Conservation (phyloP, 2,329 filamentous ascomycete species). For the Diaporthe sp. region DNA sequence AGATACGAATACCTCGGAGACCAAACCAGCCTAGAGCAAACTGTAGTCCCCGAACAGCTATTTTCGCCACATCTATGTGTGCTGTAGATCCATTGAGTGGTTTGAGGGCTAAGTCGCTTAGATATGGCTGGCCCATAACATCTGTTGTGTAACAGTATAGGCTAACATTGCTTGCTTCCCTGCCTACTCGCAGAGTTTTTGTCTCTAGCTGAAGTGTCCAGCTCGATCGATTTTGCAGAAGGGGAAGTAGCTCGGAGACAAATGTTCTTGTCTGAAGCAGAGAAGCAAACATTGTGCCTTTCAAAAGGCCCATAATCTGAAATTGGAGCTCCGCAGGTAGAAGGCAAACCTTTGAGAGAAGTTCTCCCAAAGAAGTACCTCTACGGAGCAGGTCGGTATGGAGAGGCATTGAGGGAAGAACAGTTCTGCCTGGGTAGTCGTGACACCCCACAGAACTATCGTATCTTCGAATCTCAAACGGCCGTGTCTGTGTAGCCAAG, state of each 20-base stretch:
- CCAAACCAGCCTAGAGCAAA: neutral
- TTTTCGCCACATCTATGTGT: neutral
- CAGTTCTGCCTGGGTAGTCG: neutral
- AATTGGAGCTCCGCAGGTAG: neutral
- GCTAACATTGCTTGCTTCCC: fast-evolving
- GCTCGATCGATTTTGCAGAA: neutral
- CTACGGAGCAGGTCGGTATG: neutral
- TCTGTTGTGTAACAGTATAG: neutral
- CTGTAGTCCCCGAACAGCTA: neutral
- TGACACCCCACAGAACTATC: neutral
- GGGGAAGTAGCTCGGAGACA: neutral
- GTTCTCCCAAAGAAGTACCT: neutral
- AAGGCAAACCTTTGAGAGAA: neutral
- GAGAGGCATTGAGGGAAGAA: neutral
- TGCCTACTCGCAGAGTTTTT: neutral
- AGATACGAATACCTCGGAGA: neutral
- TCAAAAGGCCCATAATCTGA: neutral
- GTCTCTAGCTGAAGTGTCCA: neutral
- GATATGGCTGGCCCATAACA: neutral
- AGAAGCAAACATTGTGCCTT: neutral
- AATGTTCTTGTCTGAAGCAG: neutral
- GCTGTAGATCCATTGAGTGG: neutral
- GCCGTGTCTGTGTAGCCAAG: neutral
- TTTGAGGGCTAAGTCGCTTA: neutral
- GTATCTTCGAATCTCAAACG: neutral